Evolutionary conservation across 768 basidiomycete genomes (phyloP), one percentile per base, ranked within the genome.

Genomic region (Paxillus ammoniavirescens): DNA sequence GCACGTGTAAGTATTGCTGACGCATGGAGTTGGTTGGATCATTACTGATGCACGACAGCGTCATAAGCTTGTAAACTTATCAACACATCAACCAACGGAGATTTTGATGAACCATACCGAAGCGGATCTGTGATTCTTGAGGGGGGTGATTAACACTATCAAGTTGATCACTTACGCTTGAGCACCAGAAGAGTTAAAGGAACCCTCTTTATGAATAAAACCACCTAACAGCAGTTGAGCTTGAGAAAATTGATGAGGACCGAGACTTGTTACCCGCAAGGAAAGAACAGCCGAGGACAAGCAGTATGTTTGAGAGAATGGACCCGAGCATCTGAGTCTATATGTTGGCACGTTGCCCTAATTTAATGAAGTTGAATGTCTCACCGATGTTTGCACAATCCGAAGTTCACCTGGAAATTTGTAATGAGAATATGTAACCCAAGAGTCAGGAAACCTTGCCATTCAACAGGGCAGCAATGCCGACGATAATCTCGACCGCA

Each of bases 201-300:
- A 71, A 50, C 87, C 87, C 67, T 95, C 87, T 13, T 70, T 58
- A 53, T 74, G 82, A 57, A 79, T 78, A 57, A 83, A 70, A 2
- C 93, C 93, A 57, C 87, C 89, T 84, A 51, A 21, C 17, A 28
- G 15, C 36, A 26, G 44, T 42, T 30, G 31, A 40, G 31, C 35
- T 14, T 15, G 2, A 14, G 38, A 13, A 23, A n/a, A 12, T 38
- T 6, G 26, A 26, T 9, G 40, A 35, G 23, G 13, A 2, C 6
- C 2, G 4, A 18, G 15, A 13, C 15, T 1, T 8, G 76, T 54
- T 55, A 83, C 86, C 88, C 45, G 91, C 91, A 50, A 95, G 74
- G 77, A 95, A 95, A 13, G 91, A 92, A 70, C 89, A 92, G 7
- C 94, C 94, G 13, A 98, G 76, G 15, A 98, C 93, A 36, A 97